These are phyloP conservation scores for Dendrocalamus latiflorus DNA, from an alignment of 202 grass and related monocot species.

Conservation along the genomic window DNA sequence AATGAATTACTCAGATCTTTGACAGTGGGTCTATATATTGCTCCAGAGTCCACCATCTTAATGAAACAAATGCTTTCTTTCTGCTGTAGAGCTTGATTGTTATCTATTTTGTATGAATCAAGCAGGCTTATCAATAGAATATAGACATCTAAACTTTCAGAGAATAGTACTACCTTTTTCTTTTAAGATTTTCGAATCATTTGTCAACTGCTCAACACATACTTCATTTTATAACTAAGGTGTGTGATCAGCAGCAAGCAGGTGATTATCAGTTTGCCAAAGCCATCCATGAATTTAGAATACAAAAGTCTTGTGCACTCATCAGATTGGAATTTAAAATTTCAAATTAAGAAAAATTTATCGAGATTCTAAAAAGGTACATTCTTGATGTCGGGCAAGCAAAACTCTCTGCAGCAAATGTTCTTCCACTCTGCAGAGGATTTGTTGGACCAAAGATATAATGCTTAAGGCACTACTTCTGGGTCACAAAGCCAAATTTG, in stretches of 20 bases:
- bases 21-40: not conserved
- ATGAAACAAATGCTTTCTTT: slow-evolving; percentile 12
- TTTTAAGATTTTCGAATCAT: not conserved
- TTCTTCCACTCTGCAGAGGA: not conserved
- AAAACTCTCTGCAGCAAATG: not conserved
- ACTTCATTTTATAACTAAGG: not conserved
- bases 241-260: not conserved
- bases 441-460: not conserved
- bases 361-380: not conserved
- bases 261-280: not conserved
- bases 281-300: not conserved
- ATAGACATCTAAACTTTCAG: not conserved
- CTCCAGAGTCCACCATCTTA: not conserved
- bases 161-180: not conserved
- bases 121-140: not conserved
- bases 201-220: not conserved
- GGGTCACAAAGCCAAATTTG: not conserved
- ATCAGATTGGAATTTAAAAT: not conserved
- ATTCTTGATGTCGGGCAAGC: not conserved
- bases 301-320: not conserved
- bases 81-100: slow-evolving; percentile 10
- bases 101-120: not conserved
- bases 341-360: not conserved
- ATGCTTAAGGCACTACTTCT: not conserved
- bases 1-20: slow-evolving; percentile 5